A percentile compares a stretch with the other conserved stretches of the same genome.
phyloP scores from a whole-genome alignment of 2,329 filamentous ascomycete genomes.

The Cordyceps farinosa region DNA sequence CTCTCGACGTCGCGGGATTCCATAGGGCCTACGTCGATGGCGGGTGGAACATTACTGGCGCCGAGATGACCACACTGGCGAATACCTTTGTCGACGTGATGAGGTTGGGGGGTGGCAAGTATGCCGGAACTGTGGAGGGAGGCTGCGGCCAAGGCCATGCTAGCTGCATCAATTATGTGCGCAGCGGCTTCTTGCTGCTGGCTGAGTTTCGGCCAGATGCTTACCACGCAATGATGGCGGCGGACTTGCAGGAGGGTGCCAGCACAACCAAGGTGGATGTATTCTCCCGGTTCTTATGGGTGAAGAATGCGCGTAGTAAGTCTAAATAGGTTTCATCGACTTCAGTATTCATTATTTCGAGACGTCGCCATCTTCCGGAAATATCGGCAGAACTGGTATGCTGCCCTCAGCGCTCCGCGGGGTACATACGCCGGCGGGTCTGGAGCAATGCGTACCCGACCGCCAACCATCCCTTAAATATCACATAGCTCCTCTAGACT shows the following conservation, averaged over 20 bases:
- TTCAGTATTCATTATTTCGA: too few relatives aligned
- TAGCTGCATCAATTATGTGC: background rate
- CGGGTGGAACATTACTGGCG: background rate
- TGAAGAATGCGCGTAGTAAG: background rate
- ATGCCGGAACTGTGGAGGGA: background rate
- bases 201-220: background rate
- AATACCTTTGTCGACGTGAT: background rate
- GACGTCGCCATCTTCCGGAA: too few relatives aligned
- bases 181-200: background rate
- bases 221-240: background rate
- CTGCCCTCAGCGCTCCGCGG: too few relatives aligned
- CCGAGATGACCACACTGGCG: background rate
- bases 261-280: background rate
- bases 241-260: background rate
- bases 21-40: background rate
- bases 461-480: too few relatives aligned
- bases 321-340: background rate
- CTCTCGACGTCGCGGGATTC: constrained; percentile 3
- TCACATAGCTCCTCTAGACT: too few relatives aligned
- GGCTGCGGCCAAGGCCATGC: background rate
- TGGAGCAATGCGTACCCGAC: too few relatives aligned
- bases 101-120: background rate
- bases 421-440: too few relatives aligned
- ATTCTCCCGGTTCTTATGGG: background rate
- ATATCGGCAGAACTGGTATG: too few relatives aligned